Conservation (phyloP, 495 filamentous ascomycete genomes). For the Neurospora pannonica region DNA sequence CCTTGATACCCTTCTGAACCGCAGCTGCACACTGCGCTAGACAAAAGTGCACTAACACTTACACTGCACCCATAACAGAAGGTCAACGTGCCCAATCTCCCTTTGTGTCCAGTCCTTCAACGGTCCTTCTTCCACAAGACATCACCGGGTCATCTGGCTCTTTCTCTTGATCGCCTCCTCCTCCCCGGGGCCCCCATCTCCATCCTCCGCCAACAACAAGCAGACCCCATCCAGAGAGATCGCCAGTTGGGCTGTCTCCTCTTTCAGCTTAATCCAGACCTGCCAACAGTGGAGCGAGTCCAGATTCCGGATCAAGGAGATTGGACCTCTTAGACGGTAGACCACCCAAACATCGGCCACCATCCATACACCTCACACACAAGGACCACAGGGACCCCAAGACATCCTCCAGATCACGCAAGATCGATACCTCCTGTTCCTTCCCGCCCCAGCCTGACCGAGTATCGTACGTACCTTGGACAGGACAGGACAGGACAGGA, state of each 20-base stretch:
- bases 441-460: neutral
- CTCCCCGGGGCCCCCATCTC: neutral
- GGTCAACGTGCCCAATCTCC: neutral
- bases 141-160: neutral
- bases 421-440: neutral
- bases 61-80: neutral
- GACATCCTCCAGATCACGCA: neutral
- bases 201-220: neutral
- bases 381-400: neutral
- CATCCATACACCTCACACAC: neutral
- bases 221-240: neutral
- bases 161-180: neutral
- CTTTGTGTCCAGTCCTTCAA: neutral
- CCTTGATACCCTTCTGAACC: neutral
- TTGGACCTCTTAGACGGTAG: neutral
- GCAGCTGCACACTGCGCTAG: neutral
- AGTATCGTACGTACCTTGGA: neutral
- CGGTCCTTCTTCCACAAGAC: neutral
- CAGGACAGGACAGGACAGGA: constrained; percentile 1
- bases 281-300: neutral
- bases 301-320: neutral
- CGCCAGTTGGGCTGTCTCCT: neutral
- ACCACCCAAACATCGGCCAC: neutral
- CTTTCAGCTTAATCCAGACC: neutral
- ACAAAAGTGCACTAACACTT: neutral